These are phyloP conservation scores for Colletotrichum chlorophyti DNA, from an alignment of 2,329 filamentous ascomycete species.

Conservation along the genomic window DNA sequence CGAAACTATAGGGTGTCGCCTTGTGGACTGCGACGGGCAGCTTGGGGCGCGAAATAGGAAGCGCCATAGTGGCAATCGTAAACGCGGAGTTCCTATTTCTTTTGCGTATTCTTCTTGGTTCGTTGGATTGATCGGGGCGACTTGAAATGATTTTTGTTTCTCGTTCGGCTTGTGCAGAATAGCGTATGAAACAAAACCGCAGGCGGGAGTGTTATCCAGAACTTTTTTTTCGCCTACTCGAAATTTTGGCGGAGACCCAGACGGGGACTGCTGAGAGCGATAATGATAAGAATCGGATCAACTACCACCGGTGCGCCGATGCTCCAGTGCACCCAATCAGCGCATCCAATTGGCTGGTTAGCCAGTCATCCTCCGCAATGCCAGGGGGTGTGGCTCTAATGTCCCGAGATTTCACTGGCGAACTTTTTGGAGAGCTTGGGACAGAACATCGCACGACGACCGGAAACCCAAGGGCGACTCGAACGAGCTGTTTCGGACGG, in stretches of 20 bases:
- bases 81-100: not conserved
- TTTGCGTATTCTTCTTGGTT: not conserved
- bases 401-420: conserved; percentile 24
- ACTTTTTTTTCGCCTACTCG: conserved; percentile 27
- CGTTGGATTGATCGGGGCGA: not conserved
- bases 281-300: conserved; percentile 29
- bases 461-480: conserved; percentile 12
- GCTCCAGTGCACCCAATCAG: conserved; percentile 9
- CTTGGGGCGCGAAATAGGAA: conserved; percentile 50
- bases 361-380: not conserved
- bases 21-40: conserved; percentile 75
- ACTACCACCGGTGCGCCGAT: conserved; percentile 22
- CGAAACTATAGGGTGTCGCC: conserved; percentile 90
- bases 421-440: conserved; percentile 25
- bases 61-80: conserved; percentile 40
- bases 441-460: conserved; percentile 27
- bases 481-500: conserved; percentile 25
- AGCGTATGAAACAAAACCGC: not conserved
- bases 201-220: conserved; percentile 22
- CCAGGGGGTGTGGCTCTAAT: conserved; percentile 16
- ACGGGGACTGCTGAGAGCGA: no score
- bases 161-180: not conserved
- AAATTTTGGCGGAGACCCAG: conserved; percentile 32
- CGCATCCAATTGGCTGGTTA: conserved; percentile 6
- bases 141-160: conserved; percentile 14